Conservation (phyloP, 2,329 filamentous ascomycete species). For the Sporothrix inflata region DNA sequence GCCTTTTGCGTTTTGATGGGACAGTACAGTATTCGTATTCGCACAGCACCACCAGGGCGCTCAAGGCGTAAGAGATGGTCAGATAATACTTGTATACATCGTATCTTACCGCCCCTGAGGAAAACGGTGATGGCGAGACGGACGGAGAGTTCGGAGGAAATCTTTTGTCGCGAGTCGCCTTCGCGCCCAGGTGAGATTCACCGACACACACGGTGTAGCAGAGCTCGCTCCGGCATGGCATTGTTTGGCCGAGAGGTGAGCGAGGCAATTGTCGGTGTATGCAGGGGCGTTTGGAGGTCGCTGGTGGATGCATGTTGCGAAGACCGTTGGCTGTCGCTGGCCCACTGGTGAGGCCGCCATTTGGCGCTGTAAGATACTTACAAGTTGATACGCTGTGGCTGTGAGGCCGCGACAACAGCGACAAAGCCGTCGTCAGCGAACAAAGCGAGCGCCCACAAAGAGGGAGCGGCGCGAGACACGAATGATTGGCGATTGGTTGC, state of each 20-base stretch:
- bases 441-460: not conserved
- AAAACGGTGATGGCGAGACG: slow-evolving; percentile 5
- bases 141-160: not conserved
- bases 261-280: not conserved
- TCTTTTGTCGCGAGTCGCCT: not conserved
- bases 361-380: not conserved
- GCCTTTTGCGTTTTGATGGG: not conserved
- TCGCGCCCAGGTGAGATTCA: slow-evolving; percentile 8
- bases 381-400: no score
- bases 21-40: not conserved
- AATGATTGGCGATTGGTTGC: not conserved
- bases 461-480: not conserved
- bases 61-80: not conserved
- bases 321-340: not conserved
- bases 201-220: slow-evolving; percentile 17
- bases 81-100: not conserved
- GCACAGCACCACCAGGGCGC: not conserved
- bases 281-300: not conserved
- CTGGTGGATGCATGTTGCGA: not conserved
- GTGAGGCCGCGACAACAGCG: slow-evolving; percentile 15
- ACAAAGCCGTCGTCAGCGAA: slow-evolving; percentile 10
- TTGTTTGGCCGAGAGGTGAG: slow-evolving; percentile 14
- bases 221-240: not conserved
- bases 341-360: not conserved
- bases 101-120: not conserved